Evolutionary conservation across 2,329 filamentous ascomycete genomes (phyloP).

Genomic region (Fusarium udum): DNA sequence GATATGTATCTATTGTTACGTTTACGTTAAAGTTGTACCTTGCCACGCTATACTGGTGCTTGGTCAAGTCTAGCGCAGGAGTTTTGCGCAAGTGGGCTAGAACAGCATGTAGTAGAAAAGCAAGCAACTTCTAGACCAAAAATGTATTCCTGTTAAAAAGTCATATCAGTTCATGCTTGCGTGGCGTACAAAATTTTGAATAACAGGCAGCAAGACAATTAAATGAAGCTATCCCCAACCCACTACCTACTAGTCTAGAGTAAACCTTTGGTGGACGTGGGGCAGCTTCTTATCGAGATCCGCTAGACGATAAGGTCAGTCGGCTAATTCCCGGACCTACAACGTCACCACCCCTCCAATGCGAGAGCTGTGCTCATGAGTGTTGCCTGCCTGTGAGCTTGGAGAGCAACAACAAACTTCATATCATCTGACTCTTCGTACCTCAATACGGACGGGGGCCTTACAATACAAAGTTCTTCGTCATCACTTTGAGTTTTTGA

Average conservation of each 20-base stretch:
- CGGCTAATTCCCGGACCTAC: slow-evolving; percentile 32
- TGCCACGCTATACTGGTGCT: neutral
- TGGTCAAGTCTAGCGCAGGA: neutral
- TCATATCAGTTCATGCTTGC: too few relatives aligned
- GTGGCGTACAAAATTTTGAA: neutral
- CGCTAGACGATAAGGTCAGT: slow-evolving; percentile 2
- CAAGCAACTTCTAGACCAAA: neutral
- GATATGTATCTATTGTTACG: neutral
- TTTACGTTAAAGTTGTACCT: neutral
- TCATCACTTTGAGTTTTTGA: neutral
- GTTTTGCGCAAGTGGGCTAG: neutral
- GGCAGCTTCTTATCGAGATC: slow-evolving; percentile 24
- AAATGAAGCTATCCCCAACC: slow-evolving; percentile 15
- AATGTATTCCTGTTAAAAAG: too few relatives aligned
- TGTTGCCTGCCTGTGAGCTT: slow-evolving; percentile 36
- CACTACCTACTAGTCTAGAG: slow-evolving; percentile 3
- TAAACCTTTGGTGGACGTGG: slow-evolving; percentile 7
- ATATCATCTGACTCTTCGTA: neutral
- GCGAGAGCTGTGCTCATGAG: slow-evolving; percentile 32
- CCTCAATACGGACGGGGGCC: neutral
- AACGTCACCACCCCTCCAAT: slow-evolving; percentile 35
- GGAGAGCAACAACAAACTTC: slow-evolving; percentile 14
- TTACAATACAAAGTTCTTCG: neutral
- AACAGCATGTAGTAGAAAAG: neutral
- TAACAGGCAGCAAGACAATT: neutral